These are phyloP conservation scores for Hypoxylon rubiginosum DNA, from an alignment of 2,329 filamentous ascomycete genomes.

Conservation along the genomic window DNA sequence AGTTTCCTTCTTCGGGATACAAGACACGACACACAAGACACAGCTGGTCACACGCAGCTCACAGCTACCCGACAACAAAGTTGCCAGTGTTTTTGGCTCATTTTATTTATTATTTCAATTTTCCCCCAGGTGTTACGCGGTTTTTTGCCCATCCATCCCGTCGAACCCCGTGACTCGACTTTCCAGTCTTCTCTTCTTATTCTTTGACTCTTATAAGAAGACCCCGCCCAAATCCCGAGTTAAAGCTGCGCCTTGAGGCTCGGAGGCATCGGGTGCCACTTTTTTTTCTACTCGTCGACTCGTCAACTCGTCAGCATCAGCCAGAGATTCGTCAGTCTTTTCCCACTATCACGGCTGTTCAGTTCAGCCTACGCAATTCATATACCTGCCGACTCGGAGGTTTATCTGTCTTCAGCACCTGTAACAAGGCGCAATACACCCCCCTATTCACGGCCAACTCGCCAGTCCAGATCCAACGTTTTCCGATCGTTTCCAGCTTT, in stretches of 20 bases:
- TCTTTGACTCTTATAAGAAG: slow-evolving; percentile 28
- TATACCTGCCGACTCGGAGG: slow-evolving; percentile 30
- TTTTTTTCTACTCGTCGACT: slow-evolving; percentile 32
- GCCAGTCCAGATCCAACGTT: slow-evolving; percentile 21
- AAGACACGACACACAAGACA: slow-evolving; percentile 40
- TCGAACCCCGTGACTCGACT: slow-evolving; percentile 41
- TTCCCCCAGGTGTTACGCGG: slow-evolving; percentile 40
- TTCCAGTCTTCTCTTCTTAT: slow-evolving; percentile 15
- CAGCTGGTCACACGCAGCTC: slow-evolving; percentile 45
- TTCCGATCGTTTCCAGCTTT: slow-evolving; percentile 35
- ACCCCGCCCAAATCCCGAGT: slow-evolving; percentile 24
- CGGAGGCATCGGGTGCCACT: slow-evolving; percentile 42
- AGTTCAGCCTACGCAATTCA: slow-evolving; percentile 40
- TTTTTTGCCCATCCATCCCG: slow-evolving; percentile 42
- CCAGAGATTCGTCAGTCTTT: slow-evolving; percentile 44
- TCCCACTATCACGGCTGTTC: slow-evolving; percentile 28
- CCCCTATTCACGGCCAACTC: slow-evolving; percentile 17
- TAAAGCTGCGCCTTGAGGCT: slow-evolving; percentile 41
- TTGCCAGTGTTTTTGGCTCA: slow-evolving; percentile 40
- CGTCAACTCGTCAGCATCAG: slow-evolving; percentile 34
- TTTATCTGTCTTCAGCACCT: slow-evolving; percentile 21
- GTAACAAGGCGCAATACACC: slow-evolving; percentile 35
- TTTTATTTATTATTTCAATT: slow-evolving; percentile 31
- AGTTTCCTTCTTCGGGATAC: slow-evolving; percentile 30
- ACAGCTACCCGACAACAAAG: slow-evolving; percentile 39